A percentile compares a stretch with the other conserved stretches of the same genome.
Conservation (phyloP, 1,139 yeast species). For the Yamadazyma siamensis region DNA sequence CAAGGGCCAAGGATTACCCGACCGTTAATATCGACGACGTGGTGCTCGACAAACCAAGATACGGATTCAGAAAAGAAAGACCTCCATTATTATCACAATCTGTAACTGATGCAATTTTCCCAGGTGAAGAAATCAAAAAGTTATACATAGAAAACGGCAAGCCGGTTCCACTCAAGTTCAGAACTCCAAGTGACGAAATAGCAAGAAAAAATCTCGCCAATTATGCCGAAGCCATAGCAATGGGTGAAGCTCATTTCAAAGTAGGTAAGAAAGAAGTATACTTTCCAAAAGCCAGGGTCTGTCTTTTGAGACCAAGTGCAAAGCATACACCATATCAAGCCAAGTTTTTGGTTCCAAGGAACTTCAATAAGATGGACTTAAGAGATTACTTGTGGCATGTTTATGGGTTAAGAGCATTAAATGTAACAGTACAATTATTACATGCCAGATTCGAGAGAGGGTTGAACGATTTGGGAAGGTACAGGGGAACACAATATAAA, state of each 20-base stretch:
- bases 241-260: conserved; percentile 73
- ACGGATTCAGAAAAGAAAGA: conserved; percentile 39
- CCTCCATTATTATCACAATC: conserved; percentile 39
- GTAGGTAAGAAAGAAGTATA: conserved; percentile 71
- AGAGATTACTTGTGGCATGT: conserved; percentile 87
- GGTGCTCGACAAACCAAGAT: conserved; percentile 34
- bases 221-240: conserved; percentile 55
- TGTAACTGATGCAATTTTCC: conserved; percentile 40
- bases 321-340: conserved; percentile 96
- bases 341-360: conserved; percentile 85
- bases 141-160: conserved; percentile 37
- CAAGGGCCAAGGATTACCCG: conserved; percentile 33
- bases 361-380: conserved; percentile 85
- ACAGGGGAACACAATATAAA: conserved; percentile 77
- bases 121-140: conserved; percentile 34
- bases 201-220: conserved; percentile 38
- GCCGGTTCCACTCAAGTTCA: conserved; percentile 42
- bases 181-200: conserved; percentile 31
- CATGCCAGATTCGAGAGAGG: conserved; percentile 69
- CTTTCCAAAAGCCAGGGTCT: conserved; percentile 81
- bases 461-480: conserved; percentile 62
- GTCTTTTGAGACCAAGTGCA: conserved; percentile 82
- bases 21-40: conserved; percentile 40
- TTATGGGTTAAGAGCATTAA: conserved; percentile 83
- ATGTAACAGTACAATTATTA: conserved; percentile 78